Conservation (phyloP, 148 eudicot genomes). For the Nepenthes gracilis region DNA sequence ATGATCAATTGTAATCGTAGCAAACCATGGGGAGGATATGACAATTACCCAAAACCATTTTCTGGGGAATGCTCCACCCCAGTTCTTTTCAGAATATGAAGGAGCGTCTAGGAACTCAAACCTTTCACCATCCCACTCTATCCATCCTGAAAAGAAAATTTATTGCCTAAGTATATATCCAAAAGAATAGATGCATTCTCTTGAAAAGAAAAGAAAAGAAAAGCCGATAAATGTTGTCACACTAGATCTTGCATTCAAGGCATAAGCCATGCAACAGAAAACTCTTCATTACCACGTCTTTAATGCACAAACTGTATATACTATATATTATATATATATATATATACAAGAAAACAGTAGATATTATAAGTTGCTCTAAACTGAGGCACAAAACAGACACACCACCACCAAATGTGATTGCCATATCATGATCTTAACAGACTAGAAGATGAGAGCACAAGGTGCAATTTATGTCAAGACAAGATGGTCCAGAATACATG, state of each 20-base stretch:
- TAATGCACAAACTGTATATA: too few species aligned
- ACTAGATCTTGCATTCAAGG: not conserved
- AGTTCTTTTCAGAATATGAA: slow-evolving; percentile 90
- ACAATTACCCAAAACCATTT: slow-evolving; percentile 94
- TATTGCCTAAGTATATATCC: slow-evolving; percentile 2
- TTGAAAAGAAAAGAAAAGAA: not conserved
- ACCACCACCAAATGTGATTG: too few species aligned
- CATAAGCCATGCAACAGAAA: not conserved
- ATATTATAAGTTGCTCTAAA: too few species aligned
- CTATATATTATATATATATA: too few species aligned
- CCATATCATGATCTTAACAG: too few species aligned
- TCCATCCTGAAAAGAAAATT: slow-evolving; percentile 69
- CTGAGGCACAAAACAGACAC: too few species aligned
- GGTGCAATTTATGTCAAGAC: too few species aligned
- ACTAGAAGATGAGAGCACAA: too few species aligned
- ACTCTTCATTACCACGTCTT: too few species aligned
- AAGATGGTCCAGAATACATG: too few species aligned
- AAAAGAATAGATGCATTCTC: not conserved
- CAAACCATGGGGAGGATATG: not conserved
- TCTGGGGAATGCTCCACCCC: slow-evolving; percentile 97
- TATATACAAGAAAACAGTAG: too few species aligned
- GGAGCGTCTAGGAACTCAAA: slow-evolving; percentile 91
- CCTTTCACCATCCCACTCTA: slow-evolving; percentile 94
- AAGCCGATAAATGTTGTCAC: not conserved
- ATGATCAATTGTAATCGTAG: too few species aligned